A percentile compares a stretch with the other conserved stretches of the same genome.
phyloP scores from a whole-genome alignment of 2,329 filamentous ascomycete species.

The Mycocentrospora acerina region DNA sequence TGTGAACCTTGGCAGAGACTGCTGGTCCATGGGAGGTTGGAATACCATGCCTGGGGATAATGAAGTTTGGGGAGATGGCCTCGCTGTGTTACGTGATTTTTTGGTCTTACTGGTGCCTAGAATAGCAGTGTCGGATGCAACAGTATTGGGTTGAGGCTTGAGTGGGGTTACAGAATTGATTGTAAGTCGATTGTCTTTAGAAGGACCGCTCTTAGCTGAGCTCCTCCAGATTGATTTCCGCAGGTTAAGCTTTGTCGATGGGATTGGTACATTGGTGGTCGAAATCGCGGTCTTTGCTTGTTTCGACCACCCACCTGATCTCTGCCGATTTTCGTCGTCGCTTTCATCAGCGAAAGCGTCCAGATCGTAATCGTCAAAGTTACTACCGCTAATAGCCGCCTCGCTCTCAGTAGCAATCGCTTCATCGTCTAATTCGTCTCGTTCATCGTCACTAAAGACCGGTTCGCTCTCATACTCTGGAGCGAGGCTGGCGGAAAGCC shows the following conservation, averaged over 20 bases:
- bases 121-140: conserved; percentile 33
- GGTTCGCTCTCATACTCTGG: conserved; percentile 43
- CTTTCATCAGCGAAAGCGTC: conserved; percentile 35
- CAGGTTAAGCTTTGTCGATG: conserved; percentile 29
- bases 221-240: conserved; percentile 30
- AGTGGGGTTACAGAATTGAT: conserved; percentile 25
- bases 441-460: too few species aligned
- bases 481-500: conserved; percentile 61
- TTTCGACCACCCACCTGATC: conserved; percentile 12
- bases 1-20: conserved; percentile 66
- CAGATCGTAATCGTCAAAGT: conserved; percentile 38
- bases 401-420: conserved; percentile 34
- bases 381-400: conserved; percentile 30
- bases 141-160: conserved; percentile 24
- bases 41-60: conserved; percentile 23
- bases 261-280: conserved; percentile 23
- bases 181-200: conserved; percentile 17
- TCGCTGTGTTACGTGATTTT: conserved; percentile 17
- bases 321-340: conserved; percentile 10
- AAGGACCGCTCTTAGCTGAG: conserved; percentile 10
- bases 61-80: conserved; percentile 19
- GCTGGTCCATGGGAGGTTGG: conserved; percentile 52
- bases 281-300: conserved; percentile 25
- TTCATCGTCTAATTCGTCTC: conserved; percentile 29
- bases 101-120: conserved; percentile 2